A percentile compares a stretch with the other conserved stretches of the same genome.
Conservation (phyloP, 306 rosid genomes). For the Geum urbanum region DNA sequence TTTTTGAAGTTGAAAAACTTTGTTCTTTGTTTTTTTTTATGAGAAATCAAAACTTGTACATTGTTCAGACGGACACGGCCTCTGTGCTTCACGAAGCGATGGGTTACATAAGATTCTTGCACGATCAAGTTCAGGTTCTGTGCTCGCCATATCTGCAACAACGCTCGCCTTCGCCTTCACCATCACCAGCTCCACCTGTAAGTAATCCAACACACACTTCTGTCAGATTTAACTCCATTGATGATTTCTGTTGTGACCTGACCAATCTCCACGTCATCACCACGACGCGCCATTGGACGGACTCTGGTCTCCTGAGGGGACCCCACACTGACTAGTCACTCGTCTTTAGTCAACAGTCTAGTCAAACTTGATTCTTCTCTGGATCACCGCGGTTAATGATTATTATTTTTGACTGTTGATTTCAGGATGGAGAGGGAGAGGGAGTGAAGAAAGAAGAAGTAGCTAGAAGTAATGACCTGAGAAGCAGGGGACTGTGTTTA, state of each 20-base stretch:
- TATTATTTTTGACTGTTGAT: not conserved
- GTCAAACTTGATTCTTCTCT: not conserved
- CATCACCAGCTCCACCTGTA: slow-evolving; percentile 37
- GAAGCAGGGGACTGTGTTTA: slow-evolving; percentile 70
- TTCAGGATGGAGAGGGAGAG: slow-evolving; percentile 34
- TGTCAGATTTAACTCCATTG: slow-evolving; percentile 12
- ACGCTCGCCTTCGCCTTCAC: slow-evolving; percentile 25
- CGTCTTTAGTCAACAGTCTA: slow-evolving; percentile 5
- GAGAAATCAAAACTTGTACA: slow-evolving; percentile 10
- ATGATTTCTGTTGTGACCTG: not conserved
- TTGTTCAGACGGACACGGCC: slow-evolving; percentile 82
- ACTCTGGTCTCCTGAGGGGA: not conserved
- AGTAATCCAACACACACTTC: slow-evolving; percentile 17
- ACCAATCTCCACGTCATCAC: not conserved
- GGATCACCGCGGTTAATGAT: not conserved
- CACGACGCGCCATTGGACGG: not conserved
- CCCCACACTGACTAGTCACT: not conserved
- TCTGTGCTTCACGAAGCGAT: slow-evolving; percentile 93
- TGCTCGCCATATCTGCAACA: slow-evolving; percentile 73
- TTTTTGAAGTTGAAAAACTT: not conserved
- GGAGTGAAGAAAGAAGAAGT: slow-evolving; percentile 14
- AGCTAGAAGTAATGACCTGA: slow-evolving; percentile 34
- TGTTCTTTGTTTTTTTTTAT: too few species aligned
- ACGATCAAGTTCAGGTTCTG: slow-evolving; percentile 83
- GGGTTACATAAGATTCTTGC: slow-evolving; percentile 86